Conservation (phyloP, 805 yeast species). For the Tetrapisispora namnaoensis region DNA sequence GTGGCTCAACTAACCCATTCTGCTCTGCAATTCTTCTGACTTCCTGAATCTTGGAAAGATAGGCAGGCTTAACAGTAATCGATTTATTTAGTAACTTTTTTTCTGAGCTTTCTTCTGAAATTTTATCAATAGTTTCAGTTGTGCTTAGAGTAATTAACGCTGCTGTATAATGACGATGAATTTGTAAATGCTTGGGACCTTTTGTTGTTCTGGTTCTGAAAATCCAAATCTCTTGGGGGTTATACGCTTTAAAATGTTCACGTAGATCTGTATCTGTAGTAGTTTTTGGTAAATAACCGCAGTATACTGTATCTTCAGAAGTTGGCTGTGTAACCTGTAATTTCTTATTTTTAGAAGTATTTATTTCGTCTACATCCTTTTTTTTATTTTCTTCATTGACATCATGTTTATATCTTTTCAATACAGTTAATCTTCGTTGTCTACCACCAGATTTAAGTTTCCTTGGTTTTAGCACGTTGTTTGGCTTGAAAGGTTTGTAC, state of each 20-base stretch:
- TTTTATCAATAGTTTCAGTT: slow-evolving; percentile 34
- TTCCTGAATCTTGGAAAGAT: slow-evolving; percentile 35
- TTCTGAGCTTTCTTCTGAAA: slow-evolving; percentile 33
- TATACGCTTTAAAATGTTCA: slow-evolving; percentile 35
- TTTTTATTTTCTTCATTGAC: background rate
- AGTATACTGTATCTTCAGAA: slow-evolving; percentile 39
- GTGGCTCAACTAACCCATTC: slow-evolving; percentile 1
- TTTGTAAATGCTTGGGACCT: slow-evolving; percentile 12
- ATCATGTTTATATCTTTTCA: slow-evolving; percentile 1
- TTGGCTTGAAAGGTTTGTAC: slow-evolving; percentile 36
- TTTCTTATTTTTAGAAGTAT: background rate
- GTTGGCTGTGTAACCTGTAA: slow-evolving; percentile 7
- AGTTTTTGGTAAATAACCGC: slow-evolving; percentile 33
- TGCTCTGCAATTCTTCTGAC: slow-evolving; percentile 30
- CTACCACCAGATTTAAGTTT: background rate
- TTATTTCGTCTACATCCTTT: background rate
- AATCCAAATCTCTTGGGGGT: slow-evolving; percentile 40
- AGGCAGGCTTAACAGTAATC: slow-evolving; percentile 34
- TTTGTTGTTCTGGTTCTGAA: slow-evolving; percentile 31
- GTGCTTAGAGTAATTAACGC: slow-evolving; percentile 44
- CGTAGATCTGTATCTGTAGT: slow-evolving; percentile 37
- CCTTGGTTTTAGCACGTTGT: slow-evolving; percentile 9
- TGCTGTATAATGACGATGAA: slow-evolving; percentile 32
- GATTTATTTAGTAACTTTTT: slow-evolving; percentile 32
- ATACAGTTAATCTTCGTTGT: background rate